Percentiles rank a stretch among this genome's conserved stretches.
phyloP scores from a whole-genome alignment of 2,329 filamentous ascomycete genomes.

The Alternaria ventricosa region DNA sequence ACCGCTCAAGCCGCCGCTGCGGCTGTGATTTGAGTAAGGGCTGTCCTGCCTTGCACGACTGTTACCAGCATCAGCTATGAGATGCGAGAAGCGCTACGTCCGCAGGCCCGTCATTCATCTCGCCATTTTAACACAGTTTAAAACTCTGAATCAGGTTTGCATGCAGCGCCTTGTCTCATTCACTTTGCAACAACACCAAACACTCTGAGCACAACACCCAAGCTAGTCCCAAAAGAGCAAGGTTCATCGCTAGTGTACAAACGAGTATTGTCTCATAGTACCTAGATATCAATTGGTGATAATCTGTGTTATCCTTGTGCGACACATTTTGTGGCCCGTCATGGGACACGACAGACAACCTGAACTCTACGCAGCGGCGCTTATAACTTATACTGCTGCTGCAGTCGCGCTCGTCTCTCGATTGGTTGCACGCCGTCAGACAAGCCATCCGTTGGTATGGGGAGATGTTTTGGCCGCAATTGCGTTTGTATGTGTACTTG shows the following conservation, averaged over 20 bases:
- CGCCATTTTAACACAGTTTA: background rate
- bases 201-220: background rate
- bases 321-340: background rate
- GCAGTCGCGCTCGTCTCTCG: constrained; percentile 23
- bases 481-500: constrained; percentile 14
- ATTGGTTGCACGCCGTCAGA: constrained; percentile 21
- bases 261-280: background rate
- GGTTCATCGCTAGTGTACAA: background rate
- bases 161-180: background rate
- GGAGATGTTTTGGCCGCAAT: constrained; percentile 29
- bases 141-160: background rate
- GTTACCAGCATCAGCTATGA: background rate
- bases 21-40: background rate
- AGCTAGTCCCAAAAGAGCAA: background rate
- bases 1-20: background rate
- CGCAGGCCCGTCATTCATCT: background rate
- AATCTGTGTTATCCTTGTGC: background rate
- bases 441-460: constrained; percentile 23
- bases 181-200: background rate
- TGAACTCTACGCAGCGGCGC: constrained; percentile 26
- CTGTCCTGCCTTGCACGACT: background rate
- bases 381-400: constrained; percentile 27
- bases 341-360: constrained; percentile 24
- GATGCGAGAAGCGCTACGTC: background rate
- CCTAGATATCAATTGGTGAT: background rate